These are phyloP conservation scores for Phaffomyces thermotolerans DNA, from an alignment of 805 yeast genomes.

Conservation along the genomic window DNA sequence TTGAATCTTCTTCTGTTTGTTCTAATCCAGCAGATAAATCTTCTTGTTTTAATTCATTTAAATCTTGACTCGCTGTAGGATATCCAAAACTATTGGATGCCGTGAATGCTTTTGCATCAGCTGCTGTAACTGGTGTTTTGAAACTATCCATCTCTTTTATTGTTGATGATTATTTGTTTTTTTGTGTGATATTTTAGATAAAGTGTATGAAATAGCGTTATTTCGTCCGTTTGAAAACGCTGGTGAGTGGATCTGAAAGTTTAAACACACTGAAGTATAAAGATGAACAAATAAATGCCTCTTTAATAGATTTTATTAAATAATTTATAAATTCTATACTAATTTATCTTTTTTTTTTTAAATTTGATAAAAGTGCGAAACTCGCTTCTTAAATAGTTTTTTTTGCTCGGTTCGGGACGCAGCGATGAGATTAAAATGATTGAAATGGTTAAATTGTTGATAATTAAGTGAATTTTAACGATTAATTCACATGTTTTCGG, in stretches of 20 bases:
- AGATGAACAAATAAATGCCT: conserved; percentile 13
- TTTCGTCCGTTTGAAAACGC: too few relatives aligned
- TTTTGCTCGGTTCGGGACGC: conserved; percentile 4
- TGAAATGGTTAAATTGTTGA: too few relatives aligned
- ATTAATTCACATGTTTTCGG: neutral
- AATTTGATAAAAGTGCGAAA: conserved; percentile 6
- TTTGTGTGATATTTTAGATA: too few relatives aligned
- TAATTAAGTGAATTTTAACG: neutral
- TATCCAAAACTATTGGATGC: conserved; percentile 22
- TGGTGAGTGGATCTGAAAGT: too few relatives aligned
- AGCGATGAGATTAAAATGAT: neutral
- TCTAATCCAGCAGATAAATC: neutral
- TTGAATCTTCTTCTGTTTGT: conserved; percentile 45
- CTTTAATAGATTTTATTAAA: conserved; percentile 3
- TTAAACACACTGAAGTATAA: neutral
- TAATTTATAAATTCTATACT: neutral
- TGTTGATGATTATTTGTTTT: too few relatives aligned
- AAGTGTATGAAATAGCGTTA: too few relatives aligned
- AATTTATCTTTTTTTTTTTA: neutral
- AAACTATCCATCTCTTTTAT: conserved; percentile 19
- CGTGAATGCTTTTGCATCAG: conserved; percentile 25
- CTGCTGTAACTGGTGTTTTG: conserved; percentile 24
- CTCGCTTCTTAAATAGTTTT: conserved; percentile 7
- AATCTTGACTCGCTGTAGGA: conserved; percentile 23
- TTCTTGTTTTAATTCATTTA: conserved; percentile 17